phyloP scores from a whole-genome alignment of 805 yeast species.

The Candida pseudofarinosa region DNA sequence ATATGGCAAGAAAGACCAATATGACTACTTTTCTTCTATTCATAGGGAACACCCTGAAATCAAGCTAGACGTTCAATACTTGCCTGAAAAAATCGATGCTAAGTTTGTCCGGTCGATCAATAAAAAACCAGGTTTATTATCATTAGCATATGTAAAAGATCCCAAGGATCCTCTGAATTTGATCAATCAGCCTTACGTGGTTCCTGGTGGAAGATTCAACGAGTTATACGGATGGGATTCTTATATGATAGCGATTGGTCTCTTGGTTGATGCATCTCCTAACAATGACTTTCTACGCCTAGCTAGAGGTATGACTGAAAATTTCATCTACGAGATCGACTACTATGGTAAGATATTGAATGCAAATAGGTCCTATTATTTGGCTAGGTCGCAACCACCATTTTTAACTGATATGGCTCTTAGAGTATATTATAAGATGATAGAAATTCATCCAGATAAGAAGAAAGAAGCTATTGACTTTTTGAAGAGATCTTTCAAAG shows the following conservation, averaged over 20 bases:
- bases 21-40: constrained; percentile 56
- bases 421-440: constrained; percentile 57
- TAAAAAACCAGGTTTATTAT: constrained; percentile 78
- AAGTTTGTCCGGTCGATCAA: constrained; percentile 74
- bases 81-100: constrained; percentile 73
- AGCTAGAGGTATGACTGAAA: constrained; percentile 87
- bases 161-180: constrained; percentile 49
- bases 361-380: constrained; percentile 88
- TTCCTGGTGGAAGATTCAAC: constrained; percentile 96
- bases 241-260: constrained; percentile 84
- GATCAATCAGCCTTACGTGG: constrained; percentile 79
- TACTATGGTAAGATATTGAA: constrained; percentile 91
- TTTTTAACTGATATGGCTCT: constrained; percentile 90
- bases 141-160: constrained; percentile 67
- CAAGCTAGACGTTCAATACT: constrained; percentile 65
- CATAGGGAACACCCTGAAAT: constrained; percentile 52
- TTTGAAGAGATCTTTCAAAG: constrained; percentile 57
- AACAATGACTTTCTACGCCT: constrained; percentile 50
- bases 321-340: constrained; percentile 83
- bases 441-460: constrained; percentile 39
- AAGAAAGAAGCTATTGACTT: constrained; percentile 49
- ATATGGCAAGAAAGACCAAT: constrained; percentile 63
- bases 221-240: constrained; percentile 99
- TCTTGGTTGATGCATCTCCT: constrained; percentile 51
- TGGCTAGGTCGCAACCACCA: constrained; percentile 95